Percentiles rank a stretch among this genome's conserved stretches.
Evolutionary conservation across 176 grass and related monocot genomes (phyloP).

Genomic region (Oropetium thomaeum): DNA sequence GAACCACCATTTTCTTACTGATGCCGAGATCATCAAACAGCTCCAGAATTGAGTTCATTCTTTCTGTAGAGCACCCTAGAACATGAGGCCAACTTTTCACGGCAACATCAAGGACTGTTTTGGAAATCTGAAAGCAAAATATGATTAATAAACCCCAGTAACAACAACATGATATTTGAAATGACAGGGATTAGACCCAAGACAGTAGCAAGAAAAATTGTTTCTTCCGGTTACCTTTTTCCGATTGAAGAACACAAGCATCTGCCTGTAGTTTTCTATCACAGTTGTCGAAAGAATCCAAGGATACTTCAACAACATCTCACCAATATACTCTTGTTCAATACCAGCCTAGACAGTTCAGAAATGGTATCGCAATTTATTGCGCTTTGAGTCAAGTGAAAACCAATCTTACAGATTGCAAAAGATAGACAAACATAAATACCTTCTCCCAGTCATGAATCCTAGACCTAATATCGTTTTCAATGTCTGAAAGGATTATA

Average conservation of each 20-base stretch:
- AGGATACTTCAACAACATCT: slow-evolving; percentile 78
- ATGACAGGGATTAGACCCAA: not conserved
- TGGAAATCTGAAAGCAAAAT: slow-evolving; percentile 55
- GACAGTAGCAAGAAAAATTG: not conserved
- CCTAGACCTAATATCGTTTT: slow-evolving; percentile 70
- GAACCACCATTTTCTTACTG: slow-evolving; percentile 64
- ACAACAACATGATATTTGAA: not conserved
- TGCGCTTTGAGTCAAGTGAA: slow-evolving; percentile 16
- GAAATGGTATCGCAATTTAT: slow-evolving; percentile 20
- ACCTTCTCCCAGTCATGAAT: slow-evolving; percentile 76
- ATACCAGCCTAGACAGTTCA: slow-evolving; percentile 69
- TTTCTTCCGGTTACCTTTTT: slow-evolving; percentile 46
- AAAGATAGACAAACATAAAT: slow-evolving; percentile 1
- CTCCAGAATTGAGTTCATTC: slow-evolving; percentile 54
- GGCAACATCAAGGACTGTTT: slow-evolving; percentile 39
- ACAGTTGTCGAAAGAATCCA: slow-evolving; percentile 90
- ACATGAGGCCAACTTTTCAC: slow-evolving; percentile 85
- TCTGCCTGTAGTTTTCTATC: slow-evolving; percentile 61
- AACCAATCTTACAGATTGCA: not conserved
- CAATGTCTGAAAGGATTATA: slow-evolving; percentile 57
- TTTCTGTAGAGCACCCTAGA: slow-evolving; percentile 71
- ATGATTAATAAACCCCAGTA: slow-evolving; percentile 6
- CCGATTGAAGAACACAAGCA: slow-evolving; percentile 58
- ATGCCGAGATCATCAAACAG: slow-evolving; percentile 64
- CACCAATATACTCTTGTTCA: slow-evolving; percentile 48